Percentiles rank a stretch among this genome's conserved stretches.
phyloP scores from a whole-genome alignment of 2,329 filamentous ascomycete species.

The Fusarium nanum region DNA sequence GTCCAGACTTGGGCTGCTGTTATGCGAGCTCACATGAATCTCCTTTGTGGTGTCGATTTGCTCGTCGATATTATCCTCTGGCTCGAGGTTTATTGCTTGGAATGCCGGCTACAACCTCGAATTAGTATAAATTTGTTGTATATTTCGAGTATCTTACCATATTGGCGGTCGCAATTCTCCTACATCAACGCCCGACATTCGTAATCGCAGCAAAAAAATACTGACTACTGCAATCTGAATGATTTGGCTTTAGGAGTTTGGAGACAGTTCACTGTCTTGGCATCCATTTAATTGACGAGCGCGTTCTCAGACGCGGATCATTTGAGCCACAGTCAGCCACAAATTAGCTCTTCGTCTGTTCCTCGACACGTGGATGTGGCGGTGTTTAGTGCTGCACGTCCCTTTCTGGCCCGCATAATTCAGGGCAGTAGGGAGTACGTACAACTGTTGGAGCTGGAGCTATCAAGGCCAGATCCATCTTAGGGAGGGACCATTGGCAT shows the following conservation, averaged over 20 bases:
- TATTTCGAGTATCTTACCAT: constrained; percentile 32
- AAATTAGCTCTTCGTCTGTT: not conserved
- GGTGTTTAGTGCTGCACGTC: constrained; percentile 38
- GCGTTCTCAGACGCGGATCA: constrained; percentile 44
- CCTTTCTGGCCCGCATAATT: constrained; percentile 33
- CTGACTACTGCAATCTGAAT: constrained; percentile 4
- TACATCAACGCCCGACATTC: constrained; percentile 38
- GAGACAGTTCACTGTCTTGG: constrained; percentile 31
- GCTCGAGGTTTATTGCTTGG: constrained; percentile 91
- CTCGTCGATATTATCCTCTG: constrained; percentile 88
- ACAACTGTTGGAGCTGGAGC: constrained; percentile 33
- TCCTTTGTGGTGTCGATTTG: constrained; percentile 96
- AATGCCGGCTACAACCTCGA: constrained; percentile 69
- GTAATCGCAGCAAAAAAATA: constrained; percentile 15
- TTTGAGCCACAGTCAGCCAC: constrained; percentile 45
- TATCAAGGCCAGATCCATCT: constrained; percentile 47
- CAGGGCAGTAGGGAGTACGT: constrained; percentile 21
- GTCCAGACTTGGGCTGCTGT: not conserved
- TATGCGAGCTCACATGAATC: constrained; percentile 70
- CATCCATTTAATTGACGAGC: constrained; percentile 39
- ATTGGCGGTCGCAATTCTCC: constrained; percentile 31
- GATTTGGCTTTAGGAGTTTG: constrained; percentile 19
- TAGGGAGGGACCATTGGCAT: constrained; percentile 46
- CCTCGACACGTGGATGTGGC: constrained; percentile 44
- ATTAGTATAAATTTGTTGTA: constrained; percentile 21